Evolutionary conservation across 1,284 basidiomycete species (phyloP).

Genomic region (Quambalaria eucalypti): DNA sequence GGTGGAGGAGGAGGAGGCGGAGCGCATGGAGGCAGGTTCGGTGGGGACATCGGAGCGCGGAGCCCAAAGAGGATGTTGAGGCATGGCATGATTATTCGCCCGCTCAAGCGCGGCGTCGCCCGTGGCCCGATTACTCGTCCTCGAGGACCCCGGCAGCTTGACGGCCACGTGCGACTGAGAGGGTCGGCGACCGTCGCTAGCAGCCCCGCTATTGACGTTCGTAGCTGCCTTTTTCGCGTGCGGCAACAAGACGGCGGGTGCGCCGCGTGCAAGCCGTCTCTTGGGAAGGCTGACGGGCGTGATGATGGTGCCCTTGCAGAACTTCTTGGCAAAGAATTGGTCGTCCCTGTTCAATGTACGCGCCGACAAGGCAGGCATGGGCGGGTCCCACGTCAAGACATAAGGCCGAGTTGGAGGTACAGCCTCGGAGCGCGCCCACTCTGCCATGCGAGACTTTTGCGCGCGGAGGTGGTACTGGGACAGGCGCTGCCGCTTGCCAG

Average conservation of each 20-base stretch:
- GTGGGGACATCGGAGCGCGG: too few species aligned
- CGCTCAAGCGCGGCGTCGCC: too few species aligned
- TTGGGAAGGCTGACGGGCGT: slow-evolving; percentile 24
- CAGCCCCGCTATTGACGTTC: neutral
- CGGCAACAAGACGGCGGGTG: neutral
- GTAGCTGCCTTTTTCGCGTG: neutral
- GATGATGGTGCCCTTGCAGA: slow-evolving; percentile 26
- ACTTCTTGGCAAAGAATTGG: slow-evolving; percentile 35
- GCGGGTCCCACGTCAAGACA: slow-evolving; percentile 34
- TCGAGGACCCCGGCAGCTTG: neutral
- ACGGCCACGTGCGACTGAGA: neutral
- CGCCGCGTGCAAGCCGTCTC: slow-evolving; percentile 14
- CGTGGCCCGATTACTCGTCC: neutral
- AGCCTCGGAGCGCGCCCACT: slow-evolving; percentile 2
- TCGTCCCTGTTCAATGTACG: slow-evolving; percentile 34
- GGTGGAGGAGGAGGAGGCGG: neutral
- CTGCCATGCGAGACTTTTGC: slow-evolving; percentile 1
- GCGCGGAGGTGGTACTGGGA: neutral
- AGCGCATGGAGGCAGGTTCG: neutral
- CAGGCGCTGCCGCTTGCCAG: slow-evolving; percentile 1
- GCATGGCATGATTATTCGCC: too few species aligned
- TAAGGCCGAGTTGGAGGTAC: slow-evolving; percentile 3
- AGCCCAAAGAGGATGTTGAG: too few species aligned
- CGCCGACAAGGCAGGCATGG: slow-evolving; percentile 19
- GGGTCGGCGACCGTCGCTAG: slow-evolving; percentile 1